phyloP scores from a whole-genome alignment of 257 asterid genomes.

The Solanum clarkiae region DNA sequence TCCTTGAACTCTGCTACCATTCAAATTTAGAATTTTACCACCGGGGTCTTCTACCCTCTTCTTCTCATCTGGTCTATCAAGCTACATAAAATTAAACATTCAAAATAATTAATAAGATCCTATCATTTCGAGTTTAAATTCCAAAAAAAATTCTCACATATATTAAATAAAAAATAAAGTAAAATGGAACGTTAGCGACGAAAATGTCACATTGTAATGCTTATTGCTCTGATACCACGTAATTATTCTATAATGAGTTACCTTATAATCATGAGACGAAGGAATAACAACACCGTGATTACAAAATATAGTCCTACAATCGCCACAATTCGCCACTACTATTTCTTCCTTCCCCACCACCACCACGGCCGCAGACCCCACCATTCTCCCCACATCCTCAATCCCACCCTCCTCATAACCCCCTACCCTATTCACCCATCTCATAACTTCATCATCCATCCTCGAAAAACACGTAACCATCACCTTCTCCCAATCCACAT shows the following conservation, averaged over 20 bases:
- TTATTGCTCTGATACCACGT: not conserved
- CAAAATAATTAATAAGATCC: not conserved
- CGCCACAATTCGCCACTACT: slow-evolving; percentile 60
- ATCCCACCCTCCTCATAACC: not conserved
- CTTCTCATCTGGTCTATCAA: slow-evolving; percentile 49
- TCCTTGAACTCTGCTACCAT: slow-evolving; percentile 44
- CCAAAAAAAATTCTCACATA: not conserved
- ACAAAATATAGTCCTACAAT: slow-evolving; percentile 55
- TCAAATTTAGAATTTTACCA: slow-evolving; percentile 29
- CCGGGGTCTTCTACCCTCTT: slow-evolving; percentile 51
- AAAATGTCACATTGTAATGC: not conserved
- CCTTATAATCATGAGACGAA: slow-evolving; percentile 38
- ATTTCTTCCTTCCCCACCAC: slow-evolving; percentile 34
- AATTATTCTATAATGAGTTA: not conserved
- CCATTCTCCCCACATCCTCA: not conserved
- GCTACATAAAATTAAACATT: slow-evolving; percentile 6
- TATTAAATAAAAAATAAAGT: not conserved
- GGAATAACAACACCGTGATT: slow-evolving; percentile 31
- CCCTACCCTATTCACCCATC: not conserved
- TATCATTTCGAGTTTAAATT: not conserved
- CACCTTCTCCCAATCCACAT: slow-evolving; percentile 27
- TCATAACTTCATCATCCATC: slow-evolving; percentile 30
- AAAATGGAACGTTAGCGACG: not conserved
- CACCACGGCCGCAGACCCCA: slow-evolving; percentile 47
- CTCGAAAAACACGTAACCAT: slow-evolving; percentile 21